Evolutionary conservation across 23 red algal genomes (phyloP), one percentile per base, ranked within the genome.

Genomic region (Gracilaria vermiculophylla): DNA sequence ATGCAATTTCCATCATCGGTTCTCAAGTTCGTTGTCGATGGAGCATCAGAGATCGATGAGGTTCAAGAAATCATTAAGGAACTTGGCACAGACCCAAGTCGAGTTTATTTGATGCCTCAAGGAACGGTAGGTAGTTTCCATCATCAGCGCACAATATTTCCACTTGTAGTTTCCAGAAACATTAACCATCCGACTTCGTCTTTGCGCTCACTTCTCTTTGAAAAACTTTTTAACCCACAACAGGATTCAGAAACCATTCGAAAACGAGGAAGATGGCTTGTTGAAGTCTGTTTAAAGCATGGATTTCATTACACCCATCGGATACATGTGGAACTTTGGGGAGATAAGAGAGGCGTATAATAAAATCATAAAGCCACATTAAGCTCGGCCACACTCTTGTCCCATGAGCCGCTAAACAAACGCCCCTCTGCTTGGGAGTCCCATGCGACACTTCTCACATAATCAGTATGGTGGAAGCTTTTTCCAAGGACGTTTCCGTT

Each of bases 51-150:
- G 55, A 50, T 99, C 5, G 61, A 80, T 5, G 97, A 99, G 71
- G 93, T 95, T 37, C 27, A 91, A 0, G 65, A 55, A 0, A 65
- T 99, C 15, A 64, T 96, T 8, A 61, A 86, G 6, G 29, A 57
- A 44, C 56, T 92, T 32, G 54, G 83, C 2, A 69, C 94, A 32
- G 57, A 71, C 20, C 42, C 69, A 45, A n/a, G 51, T 15, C 80
- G 93, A n/a, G 97, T 99, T 12, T 99, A 78, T 65, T 80, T 98
- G 20, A 99, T 99, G 97, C 97, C 97, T 1, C 78, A 89, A 52
- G 92, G 87, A 28, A 95, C 96, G 87, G 94, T 96, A 87, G 11
- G 81, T 81, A 35, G 2, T 40, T 28, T 55, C 47, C 15, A 19
- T 5, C 47, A 23, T 14, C 51, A 49, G 32, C 35, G 5, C 39